phyloP scores from a whole-genome alignment of 768 basidiomycete genomes.

The Lactifluus piperatus region DNA sequence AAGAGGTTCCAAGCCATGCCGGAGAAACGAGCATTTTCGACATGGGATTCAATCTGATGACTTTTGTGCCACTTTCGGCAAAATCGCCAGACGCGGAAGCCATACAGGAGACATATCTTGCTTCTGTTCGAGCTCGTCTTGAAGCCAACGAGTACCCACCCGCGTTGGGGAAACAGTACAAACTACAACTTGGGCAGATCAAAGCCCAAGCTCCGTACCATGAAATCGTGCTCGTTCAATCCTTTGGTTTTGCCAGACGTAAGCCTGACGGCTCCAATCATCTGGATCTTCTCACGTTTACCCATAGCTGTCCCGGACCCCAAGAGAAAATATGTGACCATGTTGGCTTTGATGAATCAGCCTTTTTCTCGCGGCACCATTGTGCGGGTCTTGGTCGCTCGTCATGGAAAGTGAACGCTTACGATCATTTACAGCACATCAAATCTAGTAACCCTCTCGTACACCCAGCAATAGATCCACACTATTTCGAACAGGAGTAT shows the following conservation, averaged over 20 bases:
- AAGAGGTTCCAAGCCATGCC: background rate
- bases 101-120: constrained; percentile 6
- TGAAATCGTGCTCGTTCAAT: background rate
- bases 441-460: constrained; percentile 12
- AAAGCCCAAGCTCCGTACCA: constrained; percentile 1
- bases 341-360: background rate
- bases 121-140: constrained; percentile 1
- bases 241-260: background rate
- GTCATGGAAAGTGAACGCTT: background rate
- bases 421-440: constrained; percentile 14
- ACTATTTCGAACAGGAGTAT: constrained; percentile 19
- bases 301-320: constrained; percentile 1
- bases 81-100: background rate
- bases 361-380: constrained; percentile 19
- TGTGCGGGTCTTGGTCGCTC: background rate
- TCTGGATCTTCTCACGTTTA: background rate
- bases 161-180: constrained; percentile 14
- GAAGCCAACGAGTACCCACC: background rate
- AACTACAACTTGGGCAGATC: constrained; percentile 10
- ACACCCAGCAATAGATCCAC: constrained; percentile 17
- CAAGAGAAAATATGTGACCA: constrained; percentile 3
- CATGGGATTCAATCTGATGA: background rate
- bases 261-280: background rate
- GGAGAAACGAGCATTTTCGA: background rate
- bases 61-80: constrained; percentile 7